A percentile compares a stretch with the other conserved stretches of the same genome.
Evolutionary conservation across 2,329 filamentous ascomycete genomes (phyloP).

Genomic region (Dactylonectria estremocensis): DNA sequence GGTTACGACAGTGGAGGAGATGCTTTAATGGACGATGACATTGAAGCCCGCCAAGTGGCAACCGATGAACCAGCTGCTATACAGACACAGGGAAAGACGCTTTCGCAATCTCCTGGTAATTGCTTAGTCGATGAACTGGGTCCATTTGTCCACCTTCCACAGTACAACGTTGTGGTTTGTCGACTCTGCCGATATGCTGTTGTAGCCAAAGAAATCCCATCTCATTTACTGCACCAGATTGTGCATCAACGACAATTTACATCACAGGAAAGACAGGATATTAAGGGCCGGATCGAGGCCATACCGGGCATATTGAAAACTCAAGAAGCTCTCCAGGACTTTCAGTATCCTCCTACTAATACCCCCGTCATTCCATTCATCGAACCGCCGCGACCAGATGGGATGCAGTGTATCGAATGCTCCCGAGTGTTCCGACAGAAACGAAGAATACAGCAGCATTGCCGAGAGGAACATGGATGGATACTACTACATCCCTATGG

Average conservation of each 20-base stretch:
- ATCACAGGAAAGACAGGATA: neutral
- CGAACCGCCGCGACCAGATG: neutral
- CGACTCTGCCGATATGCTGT: neutral
- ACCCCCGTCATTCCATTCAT: neutral
- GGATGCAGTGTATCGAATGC: neutral
- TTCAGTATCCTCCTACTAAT: neutral
- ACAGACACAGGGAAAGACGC: too few relatives aligned
- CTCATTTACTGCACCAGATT: neutral
- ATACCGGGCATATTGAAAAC: neutral
- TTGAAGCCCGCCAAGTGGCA: too few relatives aligned
- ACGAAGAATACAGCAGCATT: too few relatives aligned
- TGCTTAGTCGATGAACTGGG: neutral
- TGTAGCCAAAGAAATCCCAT: neutral
- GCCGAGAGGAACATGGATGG: too few relatives aligned
- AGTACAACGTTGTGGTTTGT: neutral
- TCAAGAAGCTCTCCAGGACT: neutral
- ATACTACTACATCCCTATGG: too few relatives aligned
- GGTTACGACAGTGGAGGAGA: too few relatives aligned
- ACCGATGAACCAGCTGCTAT: too few relatives aligned
- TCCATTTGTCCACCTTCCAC: neutral
- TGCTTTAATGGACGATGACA: too few relatives aligned
- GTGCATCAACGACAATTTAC: neutral
- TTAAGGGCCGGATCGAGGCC: neutral
- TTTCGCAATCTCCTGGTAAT: neutral
- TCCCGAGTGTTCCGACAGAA: too few relatives aligned